Base-by-base conservation (phyloP, 2,329 filamentous ascomycete genomes). In the Neurospora crassa region DNA sequence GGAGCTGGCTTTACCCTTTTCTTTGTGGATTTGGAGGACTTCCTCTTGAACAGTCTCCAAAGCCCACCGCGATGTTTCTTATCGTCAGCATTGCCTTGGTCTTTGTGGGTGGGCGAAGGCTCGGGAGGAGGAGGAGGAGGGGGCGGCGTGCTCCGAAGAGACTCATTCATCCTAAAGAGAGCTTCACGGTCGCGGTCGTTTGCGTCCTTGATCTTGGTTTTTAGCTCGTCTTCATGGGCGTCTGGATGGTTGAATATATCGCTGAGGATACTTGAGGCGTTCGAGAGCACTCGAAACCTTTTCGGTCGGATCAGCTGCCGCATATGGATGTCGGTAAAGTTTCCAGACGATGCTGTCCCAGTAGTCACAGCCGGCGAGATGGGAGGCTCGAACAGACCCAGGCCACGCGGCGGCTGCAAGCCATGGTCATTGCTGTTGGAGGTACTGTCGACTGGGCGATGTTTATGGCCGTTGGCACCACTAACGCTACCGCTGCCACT, bases 111-210 rank as follows among this genome's bases (percentile, higher is more conserved):
- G 7, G 7, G 47, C 24, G 34, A 7, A 4, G 47, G 6, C 6
- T 59, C 24, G 16, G 24, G 29, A 1, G 83, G 79, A 6, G 86
- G 86, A 37, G 34, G 34, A 37, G 34, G 34, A 37, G 34, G 34
- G 7, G 34, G 34, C 37, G 83, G 79, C 29, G 82, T 82, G 59
- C 81, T 84, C 70, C 80, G 83, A 67, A 88, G 76, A 72, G 88
- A 88, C n/a, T 85, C 82, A 59, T 83, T 79, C 68, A 87, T 77
- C 5, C 79, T 79, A 4, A 18, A 18, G 11, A 63, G 29, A 16
- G 40, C 71, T 76, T 70, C 78, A 74, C 40, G 41, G 20, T 74
- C 72, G 7, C 70, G 68, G 12, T 74, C 73, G 34, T 73, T 73
- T 16, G 68, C 69, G 20, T 73, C 77, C 70, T 78, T 75, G 47